Percentiles rank a stretch among this genome's conserved stretches.
Conservation (phyloP, 176 grass and related monocot genomes). For the Carex pumila region DNA sequence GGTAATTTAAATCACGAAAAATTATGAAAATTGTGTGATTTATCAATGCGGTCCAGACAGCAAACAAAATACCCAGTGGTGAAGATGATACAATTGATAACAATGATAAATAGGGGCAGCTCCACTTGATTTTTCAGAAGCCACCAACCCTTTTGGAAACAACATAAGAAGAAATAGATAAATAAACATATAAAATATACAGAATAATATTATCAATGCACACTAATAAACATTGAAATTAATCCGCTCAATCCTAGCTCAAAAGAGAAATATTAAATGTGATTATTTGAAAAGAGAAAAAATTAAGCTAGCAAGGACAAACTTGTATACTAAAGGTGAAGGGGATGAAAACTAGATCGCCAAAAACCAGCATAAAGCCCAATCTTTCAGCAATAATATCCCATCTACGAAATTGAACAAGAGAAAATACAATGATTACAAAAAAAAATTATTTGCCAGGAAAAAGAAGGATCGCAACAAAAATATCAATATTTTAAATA, state of each 20-base stretch:
- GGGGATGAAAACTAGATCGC: conserved; percentile 96
- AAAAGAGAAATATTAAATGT: background rate
- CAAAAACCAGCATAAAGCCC: conserved; percentile 97
- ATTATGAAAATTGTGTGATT: background rate
- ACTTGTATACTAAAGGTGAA: conserved; percentile 97
- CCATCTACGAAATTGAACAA: conserved; percentile 50
- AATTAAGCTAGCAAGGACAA: conserved; percentile 7
- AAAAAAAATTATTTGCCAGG: background rate
- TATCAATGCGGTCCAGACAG: background rate
- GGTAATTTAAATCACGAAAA: background rate
- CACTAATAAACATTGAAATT: background rate
- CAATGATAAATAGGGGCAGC: conserved; percentile 37
- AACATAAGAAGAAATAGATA: conserved; percentile 5
- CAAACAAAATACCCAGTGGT: conserved; percentile 54
- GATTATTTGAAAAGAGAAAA: background rate
- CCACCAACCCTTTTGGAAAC: conserved; percentile 78
- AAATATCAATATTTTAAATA: background rate
- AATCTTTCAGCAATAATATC: conserved; percentile 97
- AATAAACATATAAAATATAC: background rate
- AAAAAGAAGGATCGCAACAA: background rate
- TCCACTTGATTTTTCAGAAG: conserved; percentile 76
- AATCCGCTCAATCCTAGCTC: background rate
- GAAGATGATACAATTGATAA: conserved; percentile 65
- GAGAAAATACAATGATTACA: background rate
- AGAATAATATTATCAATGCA: background rate